These are phyloP conservation scores for Starmera caribaea DNA, from an alignment of 805 yeast species.

Conservation along the genomic window DNA sequence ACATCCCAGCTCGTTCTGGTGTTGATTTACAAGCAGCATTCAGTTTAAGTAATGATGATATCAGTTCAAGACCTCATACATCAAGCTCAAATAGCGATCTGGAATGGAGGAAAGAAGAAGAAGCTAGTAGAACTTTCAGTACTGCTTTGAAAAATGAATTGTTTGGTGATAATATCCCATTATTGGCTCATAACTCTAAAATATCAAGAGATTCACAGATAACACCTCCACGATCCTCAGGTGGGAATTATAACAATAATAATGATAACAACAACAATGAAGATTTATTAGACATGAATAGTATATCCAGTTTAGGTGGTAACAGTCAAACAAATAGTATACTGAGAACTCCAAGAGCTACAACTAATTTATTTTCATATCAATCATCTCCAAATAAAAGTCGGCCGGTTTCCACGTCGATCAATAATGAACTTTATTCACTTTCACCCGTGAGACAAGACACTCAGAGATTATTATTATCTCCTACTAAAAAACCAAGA, in stretches of 20 bases:
- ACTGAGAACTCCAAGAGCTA: conserved; percentile 26
- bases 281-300: neutral
- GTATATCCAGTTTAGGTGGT: neutral
- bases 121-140: conserved; percentile 81
- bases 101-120: conserved; percentile 62
- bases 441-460: conserved; percentile 85
- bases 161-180: conserved; percentile 79
- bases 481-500: conserved; percentile 75
- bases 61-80: conserved; percentile 16
- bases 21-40: conserved; percentile 78
- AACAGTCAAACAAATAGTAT: conserved; percentile 1
- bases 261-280: neutral
- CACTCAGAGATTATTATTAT: conserved; percentile 65
- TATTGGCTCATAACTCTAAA: conserved; percentile 20
- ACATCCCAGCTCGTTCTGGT: conserved; percentile 81
- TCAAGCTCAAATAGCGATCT: conserved; percentile 42
- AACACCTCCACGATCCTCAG: conserved; percentile 24
- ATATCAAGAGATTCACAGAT: conserved; percentile 20
- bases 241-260: neutral
- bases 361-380: conserved; percentile 62
- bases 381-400: conserved; percentile 62
- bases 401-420: conserved; percentile 48
- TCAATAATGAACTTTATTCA: conserved; percentile 69
- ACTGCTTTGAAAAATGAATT: conserved; percentile 81
- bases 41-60: conserved; percentile 13